Percentiles rank a stretch among this genome's conserved stretches.
These are phyloP conservation scores for Xylaria curta DNA, from an alignment of 495 filamentous ascomycete genomes.

Conservation along the genomic window DNA sequence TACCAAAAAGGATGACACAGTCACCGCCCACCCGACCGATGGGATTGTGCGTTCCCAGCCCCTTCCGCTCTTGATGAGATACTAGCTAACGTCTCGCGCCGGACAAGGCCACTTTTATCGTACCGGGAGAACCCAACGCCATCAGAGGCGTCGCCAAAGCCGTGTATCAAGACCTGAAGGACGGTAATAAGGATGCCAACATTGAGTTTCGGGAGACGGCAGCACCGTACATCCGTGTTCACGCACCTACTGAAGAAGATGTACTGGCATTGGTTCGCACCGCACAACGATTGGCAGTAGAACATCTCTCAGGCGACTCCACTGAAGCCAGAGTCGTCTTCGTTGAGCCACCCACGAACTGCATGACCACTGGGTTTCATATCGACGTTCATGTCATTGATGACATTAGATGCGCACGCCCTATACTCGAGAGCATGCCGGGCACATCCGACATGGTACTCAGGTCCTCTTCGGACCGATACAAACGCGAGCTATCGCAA, in stretches of 20 bases:
- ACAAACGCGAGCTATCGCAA: slow-evolving; percentile 27
- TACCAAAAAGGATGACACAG: slow-evolving; percentile 1
- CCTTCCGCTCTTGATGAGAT: slow-evolving; percentile 5
- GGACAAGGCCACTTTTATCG: slow-evolving; percentile 33
- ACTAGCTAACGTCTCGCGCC: slow-evolving; percentile 7
- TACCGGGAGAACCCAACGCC: slow-evolving; percentile 28
- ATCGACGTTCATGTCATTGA: slow-evolving; percentile 27
- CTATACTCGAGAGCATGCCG: slow-evolving; percentile 8
- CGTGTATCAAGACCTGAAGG: slow-evolving; percentile 32
- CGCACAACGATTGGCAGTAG: slow-evolving; percentile 36
- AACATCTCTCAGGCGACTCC: slow-evolving; percentile 30
- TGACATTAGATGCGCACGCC: slow-evolving; percentile 17
- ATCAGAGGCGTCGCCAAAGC: slow-evolving; percentile 32
- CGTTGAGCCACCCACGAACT: slow-evolving; percentile 31
- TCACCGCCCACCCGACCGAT: background rate
- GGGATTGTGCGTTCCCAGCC: slow-evolving; percentile 9
- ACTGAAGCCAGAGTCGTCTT: slow-evolving; percentile 19
- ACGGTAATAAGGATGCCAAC: slow-evolving; percentile 1
- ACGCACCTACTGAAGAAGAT: slow-evolving; percentile 21
- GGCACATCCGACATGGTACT: background rate
- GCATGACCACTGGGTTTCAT: slow-evolving; percentile 15
- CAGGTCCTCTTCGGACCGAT: background rate
- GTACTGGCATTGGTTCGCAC: slow-evolving; percentile 29
- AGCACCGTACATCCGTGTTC: slow-evolving; percentile 28
- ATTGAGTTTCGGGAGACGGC: slow-evolving; percentile 25